phyloP scores from a whole-genome alignment of 441 rosid genomes.

The Corymbia calophylla region DNA sequence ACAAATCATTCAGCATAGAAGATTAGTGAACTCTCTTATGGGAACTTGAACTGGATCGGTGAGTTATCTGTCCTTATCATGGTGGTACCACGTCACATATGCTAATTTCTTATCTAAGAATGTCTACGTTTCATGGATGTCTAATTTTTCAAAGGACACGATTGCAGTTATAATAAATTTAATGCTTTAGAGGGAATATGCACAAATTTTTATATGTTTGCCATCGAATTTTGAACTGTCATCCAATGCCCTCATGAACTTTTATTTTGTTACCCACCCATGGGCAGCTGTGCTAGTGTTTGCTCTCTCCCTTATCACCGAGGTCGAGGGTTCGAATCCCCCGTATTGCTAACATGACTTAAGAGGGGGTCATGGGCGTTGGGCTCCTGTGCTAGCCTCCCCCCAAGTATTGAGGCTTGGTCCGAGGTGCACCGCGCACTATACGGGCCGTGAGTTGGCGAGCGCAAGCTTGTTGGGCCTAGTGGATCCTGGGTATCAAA shows the following conservation, averaged over 20 bases:
- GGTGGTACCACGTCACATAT: background rate
- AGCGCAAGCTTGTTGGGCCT: too few species aligned
- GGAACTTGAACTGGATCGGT: background rate
- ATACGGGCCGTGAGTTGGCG: too few species aligned
- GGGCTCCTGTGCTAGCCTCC: too few species aligned
- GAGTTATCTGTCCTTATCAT: background rate
- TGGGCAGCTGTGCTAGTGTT: too few species aligned
- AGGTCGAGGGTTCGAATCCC: too few species aligned
- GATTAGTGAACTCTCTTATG: background rate
- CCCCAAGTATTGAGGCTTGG: too few species aligned
- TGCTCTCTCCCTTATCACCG: too few species aligned
- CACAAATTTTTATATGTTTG: background rate
- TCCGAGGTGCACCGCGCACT: too few species aligned
- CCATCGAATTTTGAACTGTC: background rate
- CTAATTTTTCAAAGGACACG: background rate
- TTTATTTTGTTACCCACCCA: background rate
- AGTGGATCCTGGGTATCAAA: too few species aligned
- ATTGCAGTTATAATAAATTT: background rate
- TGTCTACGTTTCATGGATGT: background rate
- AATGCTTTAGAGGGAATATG: background rate
- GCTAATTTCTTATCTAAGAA: background rate
- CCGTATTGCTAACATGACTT: too few species aligned
- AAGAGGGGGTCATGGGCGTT: too few species aligned
- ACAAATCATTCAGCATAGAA: background rate
- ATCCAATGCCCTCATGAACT: background rate